Evolutionary conservation across 805 yeast species (phyloP), one percentile per base, ranked within the genome.

Genomic region (Candida mattraensis): DNA sequence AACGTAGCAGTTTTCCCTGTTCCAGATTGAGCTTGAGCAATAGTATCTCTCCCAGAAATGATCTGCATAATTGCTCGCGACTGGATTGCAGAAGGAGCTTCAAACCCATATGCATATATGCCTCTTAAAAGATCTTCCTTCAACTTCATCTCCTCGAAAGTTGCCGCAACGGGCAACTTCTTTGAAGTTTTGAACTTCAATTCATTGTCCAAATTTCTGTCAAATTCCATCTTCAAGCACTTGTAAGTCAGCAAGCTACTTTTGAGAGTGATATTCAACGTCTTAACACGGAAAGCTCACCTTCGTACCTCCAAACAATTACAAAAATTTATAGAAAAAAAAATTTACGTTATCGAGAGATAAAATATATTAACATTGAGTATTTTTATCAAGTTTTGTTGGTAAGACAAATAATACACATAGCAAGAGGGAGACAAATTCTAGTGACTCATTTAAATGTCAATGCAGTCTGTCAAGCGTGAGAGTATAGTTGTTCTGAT

Each of bases 1-100:
- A 80, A 84, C 15, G 94, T 84, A 39, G 94, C 94, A n/a, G 94
- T 84, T 66, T 84, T 84, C 61, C 94, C 94, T 18, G 94, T 84
- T 60, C 94, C 94, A 21, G 91, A 83, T 66, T 84, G 94, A 34
- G 93, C 91, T 64, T 84, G 94, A 39, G 93, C 94, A 47, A 84
- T 72, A 0, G 75, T 70, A 54, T 83, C 91, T 53, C 80, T 64
- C 28, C 89, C 89, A 39, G 78, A 74, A 42, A 84, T 80, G 49
- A 84, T 83, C 54, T 83, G 91, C 58, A 78, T 70, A 48, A 84
- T 84, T 31, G 93, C 94, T 52, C 93, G 67, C 38, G 81, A 78
- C 61, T 84, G 94, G 59, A 84, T 85, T 24, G 93, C 87, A 23
- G 87, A 80, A 23, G 94, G 94, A 16, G 76, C 67, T 62, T 83